Base-by-base conservation (phyloP, 177 flowering plant genomes). In the Vitis hybrid region DNA sequence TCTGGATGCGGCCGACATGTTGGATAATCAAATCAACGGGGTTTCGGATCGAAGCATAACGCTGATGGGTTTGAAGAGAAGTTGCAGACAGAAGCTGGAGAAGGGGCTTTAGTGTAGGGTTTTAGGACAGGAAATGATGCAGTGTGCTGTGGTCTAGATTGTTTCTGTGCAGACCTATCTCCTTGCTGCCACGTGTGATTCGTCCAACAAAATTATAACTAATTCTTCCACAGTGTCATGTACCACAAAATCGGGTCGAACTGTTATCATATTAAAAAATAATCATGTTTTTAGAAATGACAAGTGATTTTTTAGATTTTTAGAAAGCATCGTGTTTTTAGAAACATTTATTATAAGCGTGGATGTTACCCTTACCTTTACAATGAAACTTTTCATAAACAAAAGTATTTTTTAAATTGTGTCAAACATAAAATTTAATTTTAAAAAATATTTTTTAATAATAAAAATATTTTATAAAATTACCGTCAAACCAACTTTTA, bases 1-100 rank as follows among this genome's bases (percentile, higher is more conserved):
- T 83, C 89, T 84, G 50, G 85, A 82, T 20, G 84, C 72, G 61
- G 83, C 80, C 60, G 87, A 77, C 86, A 82, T 84, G 45, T 39
- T 39, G 73, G 71, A 20, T 18, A 15, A n/a, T 19, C 51, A 48
- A 18, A 13, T 62, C 12, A 34, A 16, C 10, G 61, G 63, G 68
- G 56, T 61, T 22, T 1, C 31, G 34, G 20, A 29, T 49, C 15
- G 60, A 54, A 10, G 59, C 11, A 53, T 12, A 11, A 14, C n/a
- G 10, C 10, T 26, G 13, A 5, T 4, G 10, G 34, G 18, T 10
- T 13, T 26, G 50, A 55, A 64, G 56, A 50, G 26, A 13, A 39
- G 60, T 22, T 3, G 56, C 18, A 63, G 52, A 20, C 13, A 14
- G 52, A 45, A 2, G 52, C 5, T 16, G 52, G 39, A 39, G 52